Evolutionary conservation across 371 early-diverging fungal genomes (phyloP).

Genomic region (Circinella minor): DNA sequence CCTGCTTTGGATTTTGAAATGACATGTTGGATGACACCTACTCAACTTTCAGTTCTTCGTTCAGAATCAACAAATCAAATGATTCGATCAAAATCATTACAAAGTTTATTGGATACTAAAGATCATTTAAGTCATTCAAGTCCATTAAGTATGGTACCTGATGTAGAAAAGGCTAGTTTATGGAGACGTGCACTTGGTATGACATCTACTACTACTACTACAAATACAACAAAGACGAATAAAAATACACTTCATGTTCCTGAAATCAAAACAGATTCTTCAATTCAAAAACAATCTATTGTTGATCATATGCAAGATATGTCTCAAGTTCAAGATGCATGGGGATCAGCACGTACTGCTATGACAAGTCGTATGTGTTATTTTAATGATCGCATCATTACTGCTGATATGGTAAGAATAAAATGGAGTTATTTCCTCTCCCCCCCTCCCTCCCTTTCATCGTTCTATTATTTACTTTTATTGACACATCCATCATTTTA

Average conservation of each 20-base stretch:
- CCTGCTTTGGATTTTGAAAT: conserved; percentile 91
- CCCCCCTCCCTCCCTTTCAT: too few relatives aligned
- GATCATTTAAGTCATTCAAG: conserved; percentile 62
- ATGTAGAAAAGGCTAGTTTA: conserved; percentile 42
- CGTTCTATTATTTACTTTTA: background rate
- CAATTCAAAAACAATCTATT: conserved; percentile 16
- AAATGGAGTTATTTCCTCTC: background rate
- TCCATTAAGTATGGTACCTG: conserved; percentile 60
- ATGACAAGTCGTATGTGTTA: conserved; percentile 90
- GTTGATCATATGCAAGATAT: conserved; percentile 22
- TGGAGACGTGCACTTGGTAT: conserved; percentile 37
- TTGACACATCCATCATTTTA: background rate
- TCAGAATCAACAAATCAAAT: conserved; percentile 48
- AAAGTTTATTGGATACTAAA: conserved; percentile 57
- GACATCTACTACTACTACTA: conserved; percentile 11
- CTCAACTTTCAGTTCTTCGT: conserved; percentile 60
- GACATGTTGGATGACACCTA: conserved; percentile 86
- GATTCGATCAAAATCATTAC: conserved; percentile 66
- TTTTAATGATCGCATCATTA: conserved; percentile 82
- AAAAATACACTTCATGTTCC: too few relatives aligned
- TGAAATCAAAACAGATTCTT: too few relatives aligned
- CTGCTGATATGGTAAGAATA: conserved; percentile 73
- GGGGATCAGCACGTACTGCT: conserved; percentile 59
- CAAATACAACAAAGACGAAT: background rate
- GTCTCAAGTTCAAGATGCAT: conserved; percentile 30